phyloP scores from a whole-genome alignment of 108 stramenopile species.

The Cyclostephanos invisitatus region DNA sequence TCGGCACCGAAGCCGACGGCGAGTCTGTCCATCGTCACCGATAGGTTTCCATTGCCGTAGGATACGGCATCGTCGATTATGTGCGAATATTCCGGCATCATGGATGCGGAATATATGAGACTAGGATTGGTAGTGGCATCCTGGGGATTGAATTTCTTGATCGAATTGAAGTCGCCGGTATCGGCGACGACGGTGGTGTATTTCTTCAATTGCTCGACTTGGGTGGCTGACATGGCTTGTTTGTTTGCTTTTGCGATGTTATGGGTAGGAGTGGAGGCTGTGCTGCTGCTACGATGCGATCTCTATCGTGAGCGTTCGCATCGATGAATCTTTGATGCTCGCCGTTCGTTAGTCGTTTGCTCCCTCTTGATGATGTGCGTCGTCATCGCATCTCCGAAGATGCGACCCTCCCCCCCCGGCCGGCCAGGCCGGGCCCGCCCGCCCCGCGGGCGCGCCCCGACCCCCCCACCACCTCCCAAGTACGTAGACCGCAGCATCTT shows the following conservation, averaged over 20 bases:
- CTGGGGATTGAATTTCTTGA: conserved; percentile 87
- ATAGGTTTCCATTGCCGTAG: conserved; percentile 80
- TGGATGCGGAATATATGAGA: conserved; percentile 94
- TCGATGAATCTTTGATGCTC: too few species aligned
- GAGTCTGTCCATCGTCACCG: conserved; percentile 89
- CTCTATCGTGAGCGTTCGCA: too few species aligned
- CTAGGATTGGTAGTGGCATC: conserved; percentile 99
- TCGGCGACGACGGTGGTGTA: conserved; percentile 86
- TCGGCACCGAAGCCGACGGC: conserved; percentile 97
- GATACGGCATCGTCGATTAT: conserved; percentile 86
- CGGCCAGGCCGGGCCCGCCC: too few species aligned
- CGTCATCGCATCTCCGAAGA: too few species aligned
- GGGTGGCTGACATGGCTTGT: conserved; percentile 46
- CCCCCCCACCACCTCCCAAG: too few species aligned
- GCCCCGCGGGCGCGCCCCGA: too few species aligned
- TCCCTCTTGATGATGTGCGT: too few species aligned
- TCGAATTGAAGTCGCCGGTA: conserved; percentile 90
- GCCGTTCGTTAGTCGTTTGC: too few species aligned
- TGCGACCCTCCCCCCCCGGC: too few species aligned
- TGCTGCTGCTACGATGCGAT: too few species aligned
- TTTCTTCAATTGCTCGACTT: conserved; percentile 79
- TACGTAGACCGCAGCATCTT: too few species aligned
- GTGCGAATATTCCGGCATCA: conserved; percentile 68
- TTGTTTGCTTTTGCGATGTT: not conserved
- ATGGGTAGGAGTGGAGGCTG: too few species aligned